Percentiles rank a stretch among this genome's conserved stretches.
phyloP scores from a whole-genome alignment of 2,329 filamentous ascomycete genomes.

The Claviceps sp. region DNA sequence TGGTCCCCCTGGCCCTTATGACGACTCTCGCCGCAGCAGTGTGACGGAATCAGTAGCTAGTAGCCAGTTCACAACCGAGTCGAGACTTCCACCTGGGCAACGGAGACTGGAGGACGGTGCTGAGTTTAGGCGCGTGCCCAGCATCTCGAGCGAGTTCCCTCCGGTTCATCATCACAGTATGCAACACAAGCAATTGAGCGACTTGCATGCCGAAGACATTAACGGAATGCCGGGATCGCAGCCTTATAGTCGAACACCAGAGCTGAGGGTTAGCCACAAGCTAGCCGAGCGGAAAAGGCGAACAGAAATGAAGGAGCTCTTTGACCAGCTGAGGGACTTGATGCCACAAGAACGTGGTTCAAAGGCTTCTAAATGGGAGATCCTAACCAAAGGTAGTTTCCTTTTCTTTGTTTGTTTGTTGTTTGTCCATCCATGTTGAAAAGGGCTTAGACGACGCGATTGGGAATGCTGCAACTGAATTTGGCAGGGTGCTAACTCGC shows the following conservation, averaged over 20 bases:
- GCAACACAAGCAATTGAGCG: slow-evolving; percentile 59
- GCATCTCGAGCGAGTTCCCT: slow-evolving; percentile 40
- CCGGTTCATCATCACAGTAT: slow-evolving; percentile 60
- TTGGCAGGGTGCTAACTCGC: not conserved
- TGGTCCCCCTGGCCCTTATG: slow-evolving; percentile 29
- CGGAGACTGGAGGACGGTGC: slow-evolving; percentile 54
- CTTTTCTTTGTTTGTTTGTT: no score
- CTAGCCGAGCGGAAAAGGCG: slow-evolving; percentile 71
- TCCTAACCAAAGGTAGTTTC: slow-evolving; percentile 62
- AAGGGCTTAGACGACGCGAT: no score
- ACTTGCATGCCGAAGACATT: slow-evolving; percentile 47
- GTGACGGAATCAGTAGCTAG: slow-evolving; percentile 66
- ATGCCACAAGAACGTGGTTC: slow-evolving; percentile 71
- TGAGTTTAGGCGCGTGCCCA: slow-evolving; percentile 35
- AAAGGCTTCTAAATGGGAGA: slow-evolving; percentile 85
- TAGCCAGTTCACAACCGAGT: slow-evolving; percentile 66
- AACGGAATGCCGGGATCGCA: slow-evolving; percentile 42
- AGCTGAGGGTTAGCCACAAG: slow-evolving; percentile 73
- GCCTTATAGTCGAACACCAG: slow-evolving; percentile 72
- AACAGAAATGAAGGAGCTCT: slow-evolving; percentile 80
- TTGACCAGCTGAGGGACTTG: slow-evolving; percentile 65
- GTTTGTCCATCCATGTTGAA: no score
- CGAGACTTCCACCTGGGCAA: slow-evolving; percentile 57
- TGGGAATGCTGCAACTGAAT: no score
- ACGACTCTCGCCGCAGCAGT: slow-evolving; percentile 60